phyloP scores from a whole-genome alignment of 192 early-diverging fungal species.

The Gigaspora rosea region DNA sequence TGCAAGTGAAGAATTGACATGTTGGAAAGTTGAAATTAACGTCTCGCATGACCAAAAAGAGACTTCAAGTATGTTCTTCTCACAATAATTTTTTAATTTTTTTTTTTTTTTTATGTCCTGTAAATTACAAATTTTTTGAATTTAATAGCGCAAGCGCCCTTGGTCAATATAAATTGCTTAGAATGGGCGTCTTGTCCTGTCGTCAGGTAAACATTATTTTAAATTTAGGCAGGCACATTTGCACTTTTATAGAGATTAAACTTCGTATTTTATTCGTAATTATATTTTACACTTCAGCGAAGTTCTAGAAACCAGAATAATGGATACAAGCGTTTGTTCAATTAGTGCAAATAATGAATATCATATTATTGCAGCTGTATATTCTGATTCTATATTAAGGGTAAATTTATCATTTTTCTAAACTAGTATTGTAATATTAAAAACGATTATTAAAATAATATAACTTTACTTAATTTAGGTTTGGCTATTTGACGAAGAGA shows the following conservation, averaged over 20 bases:
- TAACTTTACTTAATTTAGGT: slow-evolving; percentile 35
- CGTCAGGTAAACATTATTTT: slow-evolving; percentile 32
- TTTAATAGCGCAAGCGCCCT: slow-evolving; percentile 11
- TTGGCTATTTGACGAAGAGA: slow-evolving; percentile 62
- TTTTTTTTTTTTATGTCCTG: slow-evolving; percentile 1
- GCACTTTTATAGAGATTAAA: background rate
- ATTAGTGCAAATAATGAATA: slow-evolving; percentile 31
- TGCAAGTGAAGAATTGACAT: slow-evolving; percentile 62
- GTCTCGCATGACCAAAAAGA: slow-evolving; percentile 21
- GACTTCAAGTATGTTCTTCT: background rate
- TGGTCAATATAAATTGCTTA: slow-evolving; percentile 44
- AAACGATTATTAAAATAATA: background rate
- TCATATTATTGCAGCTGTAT: slow-evolving; percentile 67
- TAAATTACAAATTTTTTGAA: background rate
- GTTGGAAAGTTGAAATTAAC: slow-evolving; percentile 57
- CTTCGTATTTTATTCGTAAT: background rate
- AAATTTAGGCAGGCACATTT: no score
- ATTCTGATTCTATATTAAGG: slow-evolving; percentile 70
- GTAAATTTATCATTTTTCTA: slow-evolving; percentile 30
- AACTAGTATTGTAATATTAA: background rate
- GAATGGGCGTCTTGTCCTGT: slow-evolving; percentile 49
- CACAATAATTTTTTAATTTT: background rate
- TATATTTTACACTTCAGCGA: slow-evolving; percentile 43
- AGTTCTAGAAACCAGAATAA: slow-evolving; percentile 71
- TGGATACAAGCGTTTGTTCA: slow-evolving; percentile 64